Evolutionary conservation across 306 rosid species (phyloP).

Genomic region (Carpinus viminea): DNA sequence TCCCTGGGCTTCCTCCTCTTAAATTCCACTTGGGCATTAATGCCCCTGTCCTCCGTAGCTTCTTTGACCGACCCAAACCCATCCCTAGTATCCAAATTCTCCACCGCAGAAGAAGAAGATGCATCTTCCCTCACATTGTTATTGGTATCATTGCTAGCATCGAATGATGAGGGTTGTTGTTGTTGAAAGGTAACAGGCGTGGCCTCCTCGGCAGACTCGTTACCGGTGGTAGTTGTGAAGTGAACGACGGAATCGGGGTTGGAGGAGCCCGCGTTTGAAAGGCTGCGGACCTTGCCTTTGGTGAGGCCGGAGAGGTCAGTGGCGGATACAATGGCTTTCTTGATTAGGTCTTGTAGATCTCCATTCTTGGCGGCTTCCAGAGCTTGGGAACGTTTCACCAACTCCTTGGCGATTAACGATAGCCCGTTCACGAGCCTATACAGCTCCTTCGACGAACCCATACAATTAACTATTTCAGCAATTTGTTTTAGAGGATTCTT

Average conservation of each 20-base stretch:
- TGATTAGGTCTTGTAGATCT: constrained; percentile 51
- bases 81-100: neutral
- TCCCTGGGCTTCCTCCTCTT: constrained; percentile 52
- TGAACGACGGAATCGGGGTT: constrained; percentile 47
- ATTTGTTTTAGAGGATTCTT: neutral
- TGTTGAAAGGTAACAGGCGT: neutral
- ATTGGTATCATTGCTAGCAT: neutral
- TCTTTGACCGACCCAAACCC: neutral
- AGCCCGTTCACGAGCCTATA: constrained; percentile 61
- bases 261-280: constrained; percentile 31
- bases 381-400: constrained; percentile 46
- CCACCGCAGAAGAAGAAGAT: neutral
- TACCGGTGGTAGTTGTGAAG: constrained; percentile 35
- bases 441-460: constrained; percentile 41
- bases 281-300: constrained; percentile 55
- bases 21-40: neutral
- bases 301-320: constrained; percentile 82
- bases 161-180: constrained; percentile 11
- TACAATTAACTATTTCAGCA: neutral
- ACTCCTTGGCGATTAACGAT: constrained; percentile 68
- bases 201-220: neutral
- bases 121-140: neutral
- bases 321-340: constrained; percentile 57
- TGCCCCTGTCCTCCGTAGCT: neutral
- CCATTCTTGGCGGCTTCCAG: constrained; percentile 34